Evolutionary conservation across 2,329 filamentous ascomycete species (phyloP), one percentile per base, ranked within the genome.

Genomic region (Colletotrichum higginsianum): DNA sequence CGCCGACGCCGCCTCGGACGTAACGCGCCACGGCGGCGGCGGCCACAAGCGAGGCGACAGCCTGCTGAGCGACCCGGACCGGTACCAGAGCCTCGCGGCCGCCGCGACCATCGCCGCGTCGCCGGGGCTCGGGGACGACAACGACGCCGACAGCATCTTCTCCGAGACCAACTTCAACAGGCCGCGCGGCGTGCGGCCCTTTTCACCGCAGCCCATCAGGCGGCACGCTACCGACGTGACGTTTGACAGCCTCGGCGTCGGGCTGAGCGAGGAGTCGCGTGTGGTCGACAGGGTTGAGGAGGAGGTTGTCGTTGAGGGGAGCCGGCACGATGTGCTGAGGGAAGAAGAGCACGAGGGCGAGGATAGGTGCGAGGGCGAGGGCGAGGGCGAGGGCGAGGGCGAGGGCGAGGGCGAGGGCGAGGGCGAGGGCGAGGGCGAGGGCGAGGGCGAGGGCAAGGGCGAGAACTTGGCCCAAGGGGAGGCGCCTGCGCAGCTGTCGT

Each of bases 1-100:
- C 6, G 87, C 88, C 50, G 88, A 90, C 74, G 75, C 82, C 57
- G 81, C 80, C 2, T 84, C 84, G 7, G 83, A 86, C 67, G 76
- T 75, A 74, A 79, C 79, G 62, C 77, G 78, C 69, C 73, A 66
- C 23, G 77, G 73, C 12, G 75, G 79, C 16, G 77, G 73, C 12
- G 75, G 79, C 16, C 84, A 88, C 72, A 79, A 79, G 42, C 84
- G 89, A 42, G 82, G 84, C 26, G 89, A 91, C 76, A 90, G 88
- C 76, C 81, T 91, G 66, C 80, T 89, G 8, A 84, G 86, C 64
- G 86, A 88, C 38, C 77, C 81, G 18, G 85, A 88, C 6, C 82
- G 84, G 16, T 91, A 91, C 75, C 89, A 91, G 78, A 90, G 88
- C 74, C 82, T 92, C 11, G 81, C 87, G 11, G 87, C 86, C 8